Base-by-base conservation (phyloP, 352 stramenopile genomes). In the Labyrinthula sp. region DNA sequence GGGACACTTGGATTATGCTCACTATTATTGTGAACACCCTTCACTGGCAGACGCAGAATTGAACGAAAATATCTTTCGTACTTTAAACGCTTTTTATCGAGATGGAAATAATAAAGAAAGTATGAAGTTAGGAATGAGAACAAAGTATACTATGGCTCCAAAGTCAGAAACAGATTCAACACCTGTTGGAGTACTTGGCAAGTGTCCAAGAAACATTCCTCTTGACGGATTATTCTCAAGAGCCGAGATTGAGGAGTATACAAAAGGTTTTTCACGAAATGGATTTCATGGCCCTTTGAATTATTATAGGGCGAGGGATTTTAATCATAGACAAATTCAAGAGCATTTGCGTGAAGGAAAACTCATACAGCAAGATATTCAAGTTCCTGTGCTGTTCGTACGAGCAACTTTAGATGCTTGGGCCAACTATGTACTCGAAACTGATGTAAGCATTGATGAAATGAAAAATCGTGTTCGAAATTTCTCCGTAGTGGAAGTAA, bases 211-310 rank as follows among this genome's bases (percentile, higher is more conserved):
- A 3, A 7, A 37, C 1, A 9, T 52, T 5, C 9, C 28, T 12
- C 30, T 31, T 18, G 43, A 52, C 26, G 31, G 31, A 17, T 17
- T 52, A 3, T 52, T 31, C 31, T 50, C 34, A 3, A 20, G 21
- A n/a, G 14, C 40, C 0, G 43, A 52, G 35, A 52, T 52, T 31
- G 22, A 52, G 17, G 33, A 50, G 9, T 52, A 52, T 29, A 47
- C 43, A 22, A 28, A 52, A 24, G 43, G 31, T 15, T 52, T 52
- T 15, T 18, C 12, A 10, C 10, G 21, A 0, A 47, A 3, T 5
- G 43, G 43, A 10, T 52, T 52, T 25, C 28, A 20, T 5, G 3
- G 18, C 3, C 38, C 43, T 9, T 20, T 52, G 3, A 47, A 29
- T 20, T 52, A 35, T 31, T 52, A 52, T 30, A 31, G 43, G 4